Evolutionary conservation across 2,329 filamentous ascomycete species (phyloP).

Genomic region (Fusarium xylarioides): DNA sequence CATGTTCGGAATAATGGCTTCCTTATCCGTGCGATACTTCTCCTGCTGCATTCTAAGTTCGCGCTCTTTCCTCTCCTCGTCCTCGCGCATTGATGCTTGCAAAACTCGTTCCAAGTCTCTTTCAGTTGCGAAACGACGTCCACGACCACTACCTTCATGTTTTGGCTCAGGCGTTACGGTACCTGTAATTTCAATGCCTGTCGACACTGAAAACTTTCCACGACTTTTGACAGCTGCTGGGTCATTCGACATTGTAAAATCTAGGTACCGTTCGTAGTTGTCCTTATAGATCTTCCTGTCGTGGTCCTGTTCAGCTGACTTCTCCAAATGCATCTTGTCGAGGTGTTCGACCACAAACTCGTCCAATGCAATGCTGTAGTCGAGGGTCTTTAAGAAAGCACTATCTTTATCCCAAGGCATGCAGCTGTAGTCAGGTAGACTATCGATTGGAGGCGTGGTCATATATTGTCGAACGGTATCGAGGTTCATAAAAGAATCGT

Average conservation of each 20-base stretch:
- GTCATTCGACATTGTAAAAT: conserved; percentile 65
- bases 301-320: conserved; percentile 50
- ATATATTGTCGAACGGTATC: conserved; percentile 61
- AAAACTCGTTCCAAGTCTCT: conserved; percentile 77
- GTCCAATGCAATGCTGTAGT: conserved; percentile 52
- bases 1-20: conserved; percentile 78
- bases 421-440: conserved; percentile 58
- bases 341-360: conserved; percentile 59
- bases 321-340: conserved; percentile 51
- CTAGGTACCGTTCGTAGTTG: conserved; percentile 62
- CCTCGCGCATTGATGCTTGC: conserved; percentile 75
- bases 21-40: conserved; percentile 78
- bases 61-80: conserved; percentile 75
- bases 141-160: conserved; percentile 62
- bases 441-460: conserved; percentile 64
- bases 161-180: conserved; percentile 62
- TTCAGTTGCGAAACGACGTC: conserved; percentile 73
- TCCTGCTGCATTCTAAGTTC: conserved; percentile 71
- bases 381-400: conserved; percentile 54
- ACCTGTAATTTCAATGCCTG: conserved; percentile 46
- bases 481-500: conserved; percentile 59
- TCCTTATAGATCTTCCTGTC: conserved; percentile 54
- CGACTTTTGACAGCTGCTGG: conserved; percentile 64
- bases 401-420: conserved; percentile 60
- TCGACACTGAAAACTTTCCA: conserved; percentile 60